These are phyloP conservation scores for Malus orientalis DNA, from an alignment of 306 rosid species.

Conservation along the genomic window DNA sequence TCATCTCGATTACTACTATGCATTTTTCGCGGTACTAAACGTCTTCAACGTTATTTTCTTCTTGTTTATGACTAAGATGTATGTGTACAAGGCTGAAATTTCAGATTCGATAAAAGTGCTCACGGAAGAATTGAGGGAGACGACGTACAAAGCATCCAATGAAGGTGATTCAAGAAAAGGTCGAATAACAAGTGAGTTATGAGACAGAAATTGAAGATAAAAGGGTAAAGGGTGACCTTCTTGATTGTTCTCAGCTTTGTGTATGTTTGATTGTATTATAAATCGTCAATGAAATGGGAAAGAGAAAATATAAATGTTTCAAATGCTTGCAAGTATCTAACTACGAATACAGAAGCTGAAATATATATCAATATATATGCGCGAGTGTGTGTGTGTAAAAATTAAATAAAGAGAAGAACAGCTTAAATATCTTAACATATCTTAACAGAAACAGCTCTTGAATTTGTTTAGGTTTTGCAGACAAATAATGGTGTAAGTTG, in stretches of 20 bases:
- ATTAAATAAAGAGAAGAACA: neutral
- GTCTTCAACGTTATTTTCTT: conserved; percentile 24
- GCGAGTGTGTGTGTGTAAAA: too few relatives aligned
- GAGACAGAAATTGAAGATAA: neutral
- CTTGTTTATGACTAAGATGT: conserved; percentile 31
- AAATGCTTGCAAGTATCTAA: neutral
- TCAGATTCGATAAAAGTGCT: conserved; percentile 65
- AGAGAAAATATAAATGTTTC: neutral
- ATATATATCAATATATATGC: too few relatives aligned
- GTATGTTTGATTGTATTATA: neutral
- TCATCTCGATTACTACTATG: conserved; percentile 84
- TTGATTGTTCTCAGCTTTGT: neutral
- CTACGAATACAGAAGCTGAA: too few relatives aligned
- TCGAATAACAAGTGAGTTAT: neutral
- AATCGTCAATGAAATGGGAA: neutral
- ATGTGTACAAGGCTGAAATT: conserved; percentile 71
- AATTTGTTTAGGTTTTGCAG: neutral
- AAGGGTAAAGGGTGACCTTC: neutral
- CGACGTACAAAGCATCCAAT: neutral
- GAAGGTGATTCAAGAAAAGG: neutral
- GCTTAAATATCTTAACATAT: neutral
- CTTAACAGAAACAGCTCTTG: neutral
- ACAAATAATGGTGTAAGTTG: neutral
- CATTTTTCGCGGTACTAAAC: conserved; percentile 40
- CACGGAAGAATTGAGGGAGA: conserved; percentile 52